A percentile compares a stretch with the other conserved stretches of the same genome.
phyloP scores from a whole-genome alignment of 805 yeast genomes.

The Zygoascus tannicola region DNA sequence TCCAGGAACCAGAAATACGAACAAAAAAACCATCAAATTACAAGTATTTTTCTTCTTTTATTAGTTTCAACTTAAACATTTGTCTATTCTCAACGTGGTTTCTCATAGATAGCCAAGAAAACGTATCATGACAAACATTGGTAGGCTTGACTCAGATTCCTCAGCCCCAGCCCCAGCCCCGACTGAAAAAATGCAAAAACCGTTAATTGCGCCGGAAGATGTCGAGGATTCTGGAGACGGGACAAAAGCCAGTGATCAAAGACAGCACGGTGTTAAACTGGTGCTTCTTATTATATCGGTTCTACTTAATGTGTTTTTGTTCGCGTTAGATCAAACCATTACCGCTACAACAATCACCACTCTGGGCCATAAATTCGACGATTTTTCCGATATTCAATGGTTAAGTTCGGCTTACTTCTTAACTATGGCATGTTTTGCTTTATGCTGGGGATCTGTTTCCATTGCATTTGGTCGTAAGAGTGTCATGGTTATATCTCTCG shows the following conservation, averaged over 20 bases:
- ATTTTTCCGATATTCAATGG: slow-evolving; percentile 43
- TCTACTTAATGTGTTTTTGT: slow-evolving; percentile 12
- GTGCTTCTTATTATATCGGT: slow-evolving; percentile 9
- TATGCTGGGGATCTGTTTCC: slow-evolving; percentile 43
- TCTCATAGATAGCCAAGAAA: no score
- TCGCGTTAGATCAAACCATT: slow-evolving; percentile 42
- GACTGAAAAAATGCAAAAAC: no score
- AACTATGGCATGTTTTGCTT: slow-evolving; percentile 50
- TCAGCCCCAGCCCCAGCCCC: no score
- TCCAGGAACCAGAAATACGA: no score
- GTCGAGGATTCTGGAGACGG: slow-evolving; percentile 9
- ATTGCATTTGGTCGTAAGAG: slow-evolving; percentile 36
- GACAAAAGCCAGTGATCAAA: slow-evolving; percentile 7
- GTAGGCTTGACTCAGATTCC: no score
- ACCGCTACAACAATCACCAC: slow-evolving; percentile 41
- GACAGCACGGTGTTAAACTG: slow-evolving; percentile 11
- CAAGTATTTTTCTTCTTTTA: no score
- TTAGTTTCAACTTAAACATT: no score
- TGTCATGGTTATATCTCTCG: slow-evolving; percentile 12
- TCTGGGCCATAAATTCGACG: slow-evolving; percentile 37
- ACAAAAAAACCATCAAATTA: no score
- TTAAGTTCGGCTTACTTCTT: slow-evolving; percentile 52
- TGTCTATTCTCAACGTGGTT: no score
- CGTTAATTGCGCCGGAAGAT: no score
- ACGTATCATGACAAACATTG: no score